Base-by-base conservation (phyloP, 2,329 filamentous ascomycete genomes). In the Neurospora crassa region DNA sequence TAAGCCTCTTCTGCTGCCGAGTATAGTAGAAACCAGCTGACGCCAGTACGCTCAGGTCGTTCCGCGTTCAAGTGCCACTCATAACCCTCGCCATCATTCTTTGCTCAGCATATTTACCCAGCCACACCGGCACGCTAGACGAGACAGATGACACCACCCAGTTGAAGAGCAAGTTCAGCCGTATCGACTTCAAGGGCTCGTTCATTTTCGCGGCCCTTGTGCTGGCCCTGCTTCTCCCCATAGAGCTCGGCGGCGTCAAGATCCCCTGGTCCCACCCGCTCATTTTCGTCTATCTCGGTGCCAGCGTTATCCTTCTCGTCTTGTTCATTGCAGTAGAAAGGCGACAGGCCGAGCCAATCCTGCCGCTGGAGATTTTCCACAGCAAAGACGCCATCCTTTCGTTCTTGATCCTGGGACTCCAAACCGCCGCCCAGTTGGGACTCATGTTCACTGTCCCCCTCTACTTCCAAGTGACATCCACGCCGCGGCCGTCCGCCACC, bases 361-460 rank as follows among this genome's bases (percentile, higher is more conserved):
- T 91, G 47, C 88, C 88, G 0, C 79, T 92, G 0, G 79, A 81
- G 4, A 78, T 91, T 0, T 80, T 91, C 16, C 77, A 77, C 5
- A 81, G 85, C 18, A 81, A 83, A 67, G 86, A 88, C 69, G 84
- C 88, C 0, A 79, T 88, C 4, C 81, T 84, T 1, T 84, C 85
- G 0, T 88, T 87, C 71, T 71, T 85, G 0, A 85, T 89, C 45
- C 82, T 83, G 29, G 80, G 81, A 2, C 79, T 86, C 0, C 89
- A 91, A 73, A 80, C 82, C 0, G 83, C 84, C 0, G 87, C 88
- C 0, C 91, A 92, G 75, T 78, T 88, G 10, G 85, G 84, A 0
- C 84, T 89, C 75, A 89, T 92, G 86, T 90, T 89, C 70, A 85
- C 86, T 0, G 85, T 92, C 0, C 91, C 91, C 0, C 79, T 92